Evolutionary conservation across 768 basidiomycete species (phyloP).

Genomic region (Agaricus bisporus): DNA sequence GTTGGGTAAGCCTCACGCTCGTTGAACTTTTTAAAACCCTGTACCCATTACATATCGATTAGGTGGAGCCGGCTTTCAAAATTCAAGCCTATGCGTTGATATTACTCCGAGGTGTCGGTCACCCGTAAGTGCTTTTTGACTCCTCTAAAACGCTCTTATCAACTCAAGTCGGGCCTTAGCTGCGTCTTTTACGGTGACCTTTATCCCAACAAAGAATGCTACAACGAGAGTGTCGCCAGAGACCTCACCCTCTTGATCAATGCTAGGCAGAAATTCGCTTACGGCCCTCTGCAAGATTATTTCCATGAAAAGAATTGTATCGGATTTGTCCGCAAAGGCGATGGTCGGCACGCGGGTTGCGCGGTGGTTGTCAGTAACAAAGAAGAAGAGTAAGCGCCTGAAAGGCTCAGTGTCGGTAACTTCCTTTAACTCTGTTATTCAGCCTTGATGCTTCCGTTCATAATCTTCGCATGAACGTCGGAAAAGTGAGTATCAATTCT

Average conservation of each 20-base stretch:
- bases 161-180: constrained; percentile 28
- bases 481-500: constrained; percentile 36
- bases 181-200: constrained; percentile 88
- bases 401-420: background rate
- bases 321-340: constrained; percentile 70
- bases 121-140: constrained; percentile 51
- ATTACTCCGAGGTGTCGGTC: constrained; percentile 60
- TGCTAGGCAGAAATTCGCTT: constrained; percentile 60
- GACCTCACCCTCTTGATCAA: constrained; percentile 51
- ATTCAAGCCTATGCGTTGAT: constrained; percentile 79
- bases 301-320: constrained; percentile 52
- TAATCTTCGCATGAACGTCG: constrained; percentile 62
- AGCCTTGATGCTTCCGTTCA: constrained; percentile 30
- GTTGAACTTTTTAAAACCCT: background rate
- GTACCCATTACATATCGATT: background rate
- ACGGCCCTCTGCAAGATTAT: constrained; percentile 62
- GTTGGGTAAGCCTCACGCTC: constrained; percentile 53
- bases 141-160: background rate
- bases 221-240: constrained; percentile 42
- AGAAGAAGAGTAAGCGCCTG: constrained; percentile 28
- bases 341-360: constrained; percentile 50
- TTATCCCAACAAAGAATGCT: constrained; percentile 67
- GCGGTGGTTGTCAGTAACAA: constrained; percentile 68
- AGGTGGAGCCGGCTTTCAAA: constrained; percentile 73
- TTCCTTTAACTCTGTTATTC: background rate